Conservation (phyloP, 2,329 filamentous ascomycete species). For the Sclerotinia sclerotiorum region DNA sequence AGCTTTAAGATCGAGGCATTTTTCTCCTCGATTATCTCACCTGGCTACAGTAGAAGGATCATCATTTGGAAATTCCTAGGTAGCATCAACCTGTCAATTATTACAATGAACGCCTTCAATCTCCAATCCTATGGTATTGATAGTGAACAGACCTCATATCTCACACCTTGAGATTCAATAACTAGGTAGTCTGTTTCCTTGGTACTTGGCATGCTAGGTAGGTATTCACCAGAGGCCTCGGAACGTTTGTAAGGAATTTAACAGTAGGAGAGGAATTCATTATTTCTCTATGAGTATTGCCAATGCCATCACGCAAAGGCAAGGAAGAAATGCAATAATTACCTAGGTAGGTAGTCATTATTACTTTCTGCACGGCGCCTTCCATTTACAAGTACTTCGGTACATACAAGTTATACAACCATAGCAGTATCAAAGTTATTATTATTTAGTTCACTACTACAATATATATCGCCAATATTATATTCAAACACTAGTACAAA, state of each 20-base stretch:
- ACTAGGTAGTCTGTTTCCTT: background rate
- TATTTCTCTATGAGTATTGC: background rate
- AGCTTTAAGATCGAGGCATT: background rate
- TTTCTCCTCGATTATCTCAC: background rate
- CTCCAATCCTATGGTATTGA: background rate
- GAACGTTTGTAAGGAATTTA: background rate
- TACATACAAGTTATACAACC: background rate
- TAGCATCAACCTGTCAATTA: background rate
- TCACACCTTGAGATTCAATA: constrained; percentile 2
- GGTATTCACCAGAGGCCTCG: background rate
- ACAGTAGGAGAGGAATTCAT: background rate
- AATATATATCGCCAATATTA: background rate
- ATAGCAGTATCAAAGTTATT: background rate
- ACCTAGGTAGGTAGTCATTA: background rate
- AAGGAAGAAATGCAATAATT: background rate
- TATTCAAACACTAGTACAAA: background rate
- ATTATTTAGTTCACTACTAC: background rate
- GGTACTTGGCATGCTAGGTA: background rate
- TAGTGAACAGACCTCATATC: background rate
- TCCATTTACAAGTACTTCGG: background rate
- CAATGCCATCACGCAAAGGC: background rate
- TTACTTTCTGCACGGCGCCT: background rate
- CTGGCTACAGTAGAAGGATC: background rate
- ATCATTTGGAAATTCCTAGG: background rate
- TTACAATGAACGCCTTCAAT: background rate